Conservation (phyloP, 306 rosid genomes). For the Trifolium pratense region DNA sequence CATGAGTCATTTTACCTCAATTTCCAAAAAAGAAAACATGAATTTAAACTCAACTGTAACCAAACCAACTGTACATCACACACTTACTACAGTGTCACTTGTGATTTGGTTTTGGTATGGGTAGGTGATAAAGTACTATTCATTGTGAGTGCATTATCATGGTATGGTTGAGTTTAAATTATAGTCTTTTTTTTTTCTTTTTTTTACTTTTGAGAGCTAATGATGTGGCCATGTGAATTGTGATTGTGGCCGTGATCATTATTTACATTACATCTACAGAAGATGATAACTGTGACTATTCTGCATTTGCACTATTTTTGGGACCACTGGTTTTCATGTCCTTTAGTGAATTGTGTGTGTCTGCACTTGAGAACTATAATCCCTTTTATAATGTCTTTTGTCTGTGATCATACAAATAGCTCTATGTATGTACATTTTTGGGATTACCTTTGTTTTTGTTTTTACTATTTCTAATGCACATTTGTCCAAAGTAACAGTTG, state of each 20-base stretch:
- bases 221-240: slow-evolving; percentile 43
- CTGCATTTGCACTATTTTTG: slow-evolving; percentile 15
- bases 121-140: slow-evolving; percentile 15
- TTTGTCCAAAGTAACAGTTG: slow-evolving; percentile 19
- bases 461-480: slow-evolving; percentile 16
- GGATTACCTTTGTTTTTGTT: slow-evolving; percentile 35
- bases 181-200: not conserved
- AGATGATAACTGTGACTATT: slow-evolving; percentile 26
- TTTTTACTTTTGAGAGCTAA: slow-evolving; percentile 16
- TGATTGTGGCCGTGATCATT: slow-evolving; percentile 33
- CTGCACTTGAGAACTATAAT: slow-evolving; percentile 30
- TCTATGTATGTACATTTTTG: slow-evolving; percentile 27
- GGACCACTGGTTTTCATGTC: slow-evolving; percentile 38
- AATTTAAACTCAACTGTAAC: not conserved
- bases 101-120: slow-evolving; percentile 10
- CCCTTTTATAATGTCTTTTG: slow-evolving; percentile 40
- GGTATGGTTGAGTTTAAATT: slow-evolving; percentile 20
- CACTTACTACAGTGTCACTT: slow-evolving; percentile 6
- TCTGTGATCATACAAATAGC: slow-evolving; percentile 32
- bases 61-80: slow-evolving; percentile 1
- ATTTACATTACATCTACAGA: slow-evolving; percentile 1
- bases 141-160: slow-evolving; percentile 16
- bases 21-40: not conserved
- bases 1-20: not conserved
- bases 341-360: slow-evolving; percentile 26